A percentile compares a stretch with the other conserved stretches of the same genome.
These are phyloP conservation scores for Pseudocercospora fijiensis DNA, from an alignment of 2,329 filamentous ascomycete genomes.

Conservation along the genomic window DNA sequence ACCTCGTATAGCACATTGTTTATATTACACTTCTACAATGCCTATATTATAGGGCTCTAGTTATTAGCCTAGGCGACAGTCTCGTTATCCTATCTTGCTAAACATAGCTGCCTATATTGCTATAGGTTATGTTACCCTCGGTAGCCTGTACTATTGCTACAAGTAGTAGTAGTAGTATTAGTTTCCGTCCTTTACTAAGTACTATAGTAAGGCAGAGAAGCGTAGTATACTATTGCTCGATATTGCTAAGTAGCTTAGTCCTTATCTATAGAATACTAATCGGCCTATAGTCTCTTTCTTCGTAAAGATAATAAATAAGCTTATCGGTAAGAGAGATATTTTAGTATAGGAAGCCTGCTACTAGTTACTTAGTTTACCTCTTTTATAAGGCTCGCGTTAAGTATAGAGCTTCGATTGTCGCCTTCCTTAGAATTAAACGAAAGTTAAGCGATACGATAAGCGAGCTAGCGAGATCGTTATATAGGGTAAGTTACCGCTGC, in stretches of 20 bases:
- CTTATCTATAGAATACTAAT: background rate
- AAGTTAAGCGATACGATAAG: too few relatives aligned
- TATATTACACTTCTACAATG: too few relatives aligned
- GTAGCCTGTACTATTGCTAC: too few relatives aligned
- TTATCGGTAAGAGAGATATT: background rate
- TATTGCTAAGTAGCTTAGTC: background rate
- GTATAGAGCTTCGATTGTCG: background rate
- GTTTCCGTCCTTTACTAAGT: too few relatives aligned
- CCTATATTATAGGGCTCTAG: too few relatives aligned
- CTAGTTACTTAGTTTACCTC: background rate
- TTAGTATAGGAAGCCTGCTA: background rate
- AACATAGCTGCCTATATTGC: too few relatives aligned
- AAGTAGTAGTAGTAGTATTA: too few relatives aligned
- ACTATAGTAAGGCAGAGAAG: background rate
- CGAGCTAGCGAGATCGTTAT: background rate
- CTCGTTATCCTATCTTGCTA: too few relatives aligned
- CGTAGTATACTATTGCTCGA: background rate
- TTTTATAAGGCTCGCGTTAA: background rate
- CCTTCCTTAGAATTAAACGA: background rate
- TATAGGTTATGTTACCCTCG: too few relatives aligned
- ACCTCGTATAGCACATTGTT: too few relatives aligned
- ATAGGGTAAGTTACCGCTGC: background rate
- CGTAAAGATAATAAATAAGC: background rate
- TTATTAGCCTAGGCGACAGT: too few relatives aligned
- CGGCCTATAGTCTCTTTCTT: background rate